These are phyloP conservation scores for Ottelia alismoides DNA, from an alignment of 106 monocot species.

Conservation along the genomic window DNA sequence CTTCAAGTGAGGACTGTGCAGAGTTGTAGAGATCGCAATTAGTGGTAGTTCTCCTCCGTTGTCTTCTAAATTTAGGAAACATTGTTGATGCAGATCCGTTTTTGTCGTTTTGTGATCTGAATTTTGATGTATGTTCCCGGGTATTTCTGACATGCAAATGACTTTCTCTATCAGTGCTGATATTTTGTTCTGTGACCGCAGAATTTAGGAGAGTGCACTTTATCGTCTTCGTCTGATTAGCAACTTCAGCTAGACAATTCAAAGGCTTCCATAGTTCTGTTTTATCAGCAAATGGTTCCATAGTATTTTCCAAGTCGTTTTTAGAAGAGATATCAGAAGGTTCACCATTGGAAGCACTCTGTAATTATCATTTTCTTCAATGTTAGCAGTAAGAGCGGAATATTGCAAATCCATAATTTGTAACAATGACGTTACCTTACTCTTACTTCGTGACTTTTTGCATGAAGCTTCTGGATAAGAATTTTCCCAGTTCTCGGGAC, in stretches of 20 bases:
- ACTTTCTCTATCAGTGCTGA: constrained; percentile 15
- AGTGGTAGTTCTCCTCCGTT: constrained; percentile 16
- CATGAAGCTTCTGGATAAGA: constrained; percentile 24
- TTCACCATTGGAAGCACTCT: constrained; percentile 38
- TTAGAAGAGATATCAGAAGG: constrained; percentile 14
- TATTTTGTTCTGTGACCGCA: constrained; percentile 23
- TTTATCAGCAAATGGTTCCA: constrained; percentile 24
- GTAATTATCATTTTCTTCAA: constrained; percentile 7
- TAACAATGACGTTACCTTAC: constrained; percentile 27
- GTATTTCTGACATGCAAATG: constrained; percentile 16
- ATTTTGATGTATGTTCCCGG: constrained; percentile 19
- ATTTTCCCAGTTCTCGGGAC: constrained; percentile 17
- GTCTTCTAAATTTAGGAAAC: constrained; percentile 14
- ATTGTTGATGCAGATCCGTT: constrained; percentile 2
- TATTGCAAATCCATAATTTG: not conserved
- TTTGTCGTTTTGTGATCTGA: constrained; percentile 21
- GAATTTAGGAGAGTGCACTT: constrained; percentile 26
- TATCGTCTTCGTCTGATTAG: constrained; percentile 44
- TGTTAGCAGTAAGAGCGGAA: not conserved
- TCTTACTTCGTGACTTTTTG: constrained; percentile 31
- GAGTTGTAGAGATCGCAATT: constrained; percentile 16
- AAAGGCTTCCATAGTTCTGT: constrained; percentile 59
- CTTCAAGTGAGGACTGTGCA: constrained; percentile 29
- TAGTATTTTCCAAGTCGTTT: constrained; percentile 24
- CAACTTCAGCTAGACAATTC: too few relatives aligned